Evolutionary conservation across 164 flowering plant genomes (phyloP), one percentile per base, ranked within the genome.

Genomic region (Vitis rupestris): DNA sequence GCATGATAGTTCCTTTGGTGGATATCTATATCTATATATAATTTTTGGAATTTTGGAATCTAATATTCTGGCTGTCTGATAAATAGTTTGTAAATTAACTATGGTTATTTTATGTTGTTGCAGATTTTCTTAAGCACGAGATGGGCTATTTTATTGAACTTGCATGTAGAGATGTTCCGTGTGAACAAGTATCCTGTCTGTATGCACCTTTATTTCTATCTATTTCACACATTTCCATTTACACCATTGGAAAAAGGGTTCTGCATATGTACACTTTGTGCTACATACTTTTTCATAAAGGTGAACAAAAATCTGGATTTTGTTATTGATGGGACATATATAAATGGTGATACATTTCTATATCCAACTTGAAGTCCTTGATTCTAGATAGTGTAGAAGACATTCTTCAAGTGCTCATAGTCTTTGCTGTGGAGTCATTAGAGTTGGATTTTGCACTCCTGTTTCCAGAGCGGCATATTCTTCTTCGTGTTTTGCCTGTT

Each of bases 161-260:
- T 93, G 82, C 98, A 95, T 55, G 97, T 85, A 14, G 99, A 95
- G 83, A 95, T 95, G 98, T 95, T 95, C 72, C 92, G 98, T n/a
- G 98, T 92, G 58, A 95, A 95, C 85, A 95, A 91, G 99, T 93
- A 95, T 93, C 97, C 97, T 80, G 37, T 44, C 37, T 58, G 47
- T 29, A 11, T 61, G 19, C 37, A 37, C 12, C 13, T 58, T 9
- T 23, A 8, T 59, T 60, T 15, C 29, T 12, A 9, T 56, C 13
- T 10, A 47, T 47, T 11, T 12, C 29, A 47, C 29, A 14, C 44
- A 37, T 37, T 48, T 16, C 48, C 9, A 8, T 8, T 13, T 6
- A 57, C 10, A 17, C 27, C 16, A 16, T 14, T 2, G 59, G 23
- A 19, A 2, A 14, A 17, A 57, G 4, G 6, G 9, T 16, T 57